These are phyloP conservation scores for Colletotrichum paranaense DNA, from an alignment of 2,329 filamentous ascomycete genomes.

Conservation along the genomic window DNA sequence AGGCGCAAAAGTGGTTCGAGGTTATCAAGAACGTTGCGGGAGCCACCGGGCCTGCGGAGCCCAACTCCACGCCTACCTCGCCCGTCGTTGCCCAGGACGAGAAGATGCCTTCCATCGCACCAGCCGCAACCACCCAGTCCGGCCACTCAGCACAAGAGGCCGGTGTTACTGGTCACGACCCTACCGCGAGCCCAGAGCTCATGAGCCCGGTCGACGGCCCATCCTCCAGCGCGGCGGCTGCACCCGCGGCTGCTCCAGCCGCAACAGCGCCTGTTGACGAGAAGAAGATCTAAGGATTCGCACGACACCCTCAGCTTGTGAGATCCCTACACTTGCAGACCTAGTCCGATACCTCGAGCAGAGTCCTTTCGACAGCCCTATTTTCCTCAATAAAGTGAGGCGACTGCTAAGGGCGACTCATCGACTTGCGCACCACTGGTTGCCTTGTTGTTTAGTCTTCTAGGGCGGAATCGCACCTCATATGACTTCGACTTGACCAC, in stretches of 20 bases:
- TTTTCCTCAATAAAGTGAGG: constrained; percentile 22
- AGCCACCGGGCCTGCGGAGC: constrained; percentile 52
- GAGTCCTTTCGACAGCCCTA: neutral
- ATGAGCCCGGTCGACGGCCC: constrained; percentile 30
- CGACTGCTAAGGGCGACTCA: constrained; percentile 1
- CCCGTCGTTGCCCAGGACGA: constrained; percentile 45
- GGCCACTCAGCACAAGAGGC: constrained; percentile 58
- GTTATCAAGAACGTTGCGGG: constrained; percentile 74
- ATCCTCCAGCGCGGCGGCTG: constrained; percentile 11
- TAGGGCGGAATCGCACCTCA: constrained; percentile 11
- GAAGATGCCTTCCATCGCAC: constrained; percentile 36
- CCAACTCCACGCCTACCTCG: constrained; percentile 41
- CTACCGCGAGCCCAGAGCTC: constrained; percentile 27
- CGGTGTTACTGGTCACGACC: constrained; percentile 52
- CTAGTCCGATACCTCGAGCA: neutral
- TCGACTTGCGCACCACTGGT: neutral
- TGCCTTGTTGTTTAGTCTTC: constrained; percentile 20
- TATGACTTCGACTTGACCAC: constrained; percentile 9
- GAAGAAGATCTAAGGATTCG: constrained; percentile 14
- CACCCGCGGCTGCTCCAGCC: constrained; percentile 9
- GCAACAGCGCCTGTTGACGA: constrained; percentile 26
- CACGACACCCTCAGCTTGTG: neutral
- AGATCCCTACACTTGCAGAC: neutral
- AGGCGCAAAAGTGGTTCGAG: constrained; percentile 88
- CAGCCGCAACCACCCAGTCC: constrained; percentile 37